Evolutionary conservation across 345 rosid species (phyloP), one percentile per base, ranked within the genome.

Genomic region (Dovyalis caffra): DNA sequence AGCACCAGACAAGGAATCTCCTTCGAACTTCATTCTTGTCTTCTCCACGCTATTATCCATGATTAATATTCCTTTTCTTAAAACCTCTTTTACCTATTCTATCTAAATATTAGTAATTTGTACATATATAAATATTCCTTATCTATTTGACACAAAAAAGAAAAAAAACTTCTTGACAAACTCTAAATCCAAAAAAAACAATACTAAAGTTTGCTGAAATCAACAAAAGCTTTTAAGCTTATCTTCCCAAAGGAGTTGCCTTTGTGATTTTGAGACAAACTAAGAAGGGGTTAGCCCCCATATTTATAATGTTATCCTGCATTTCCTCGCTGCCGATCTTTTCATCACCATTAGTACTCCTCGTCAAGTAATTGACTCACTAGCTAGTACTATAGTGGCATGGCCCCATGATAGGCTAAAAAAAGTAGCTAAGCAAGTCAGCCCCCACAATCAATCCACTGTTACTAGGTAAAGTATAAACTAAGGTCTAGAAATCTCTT

Each of bases 41-140:
- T 78, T 85, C 85, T 78, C 84, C 80, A 21, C 69, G 57, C 71
- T 28, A 63, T 57, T 18, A 63, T 75, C 64, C 69, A 70, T 63
- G 53, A 1, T 2, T 57, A 7, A 0, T 57, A 18, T 5, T n/a
- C 62, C 6, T 6, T 8, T 6, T 23, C 26, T 23, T 32, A 64
- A 64, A 33, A 32, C 21, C 32, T 64, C 26, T 34, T n/a, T n/a
- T n/a, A n/a, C n/a, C 68, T 1, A 1, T 29, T 64, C 32, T 34
- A 9, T 29, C 21, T 5, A 34, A 31, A 33, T 20, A 60, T 26
- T 60, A 23, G 64, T 61, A 25, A 61, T 61, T 32, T 32, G 34
- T 64, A n/a, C n/a, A 70, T 70, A 32, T 64, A 38, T 43, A 18
- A 31, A 49, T 51, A 32, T 69, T 37, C 38, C 21, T 12, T 57